Evolutionary conservation across 179 eudicot genomes (phyloP).

Genomic region (Corrigiola litoralis): DNA sequence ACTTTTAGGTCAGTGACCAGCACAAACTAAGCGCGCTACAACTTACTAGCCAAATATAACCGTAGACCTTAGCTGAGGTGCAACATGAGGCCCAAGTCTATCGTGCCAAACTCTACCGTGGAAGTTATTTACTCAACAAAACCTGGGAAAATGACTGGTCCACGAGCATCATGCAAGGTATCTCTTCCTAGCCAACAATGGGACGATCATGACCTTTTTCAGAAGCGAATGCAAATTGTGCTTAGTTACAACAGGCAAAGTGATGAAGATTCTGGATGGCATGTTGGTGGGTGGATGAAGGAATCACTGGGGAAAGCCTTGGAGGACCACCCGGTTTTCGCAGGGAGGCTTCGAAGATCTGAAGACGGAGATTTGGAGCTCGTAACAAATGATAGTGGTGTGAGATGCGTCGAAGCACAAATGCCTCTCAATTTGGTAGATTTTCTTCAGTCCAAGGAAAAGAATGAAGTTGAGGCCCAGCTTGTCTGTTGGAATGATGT

Average conservation of each 20-base stretch:
- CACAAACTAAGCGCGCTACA: too few relatives aligned
- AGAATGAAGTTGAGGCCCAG: slow-evolving; percentile 24
- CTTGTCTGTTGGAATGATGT: slow-evolving; percentile 46
- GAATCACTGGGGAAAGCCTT: slow-evolving; percentile 35
- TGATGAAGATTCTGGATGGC: slow-evolving; percentile 31
- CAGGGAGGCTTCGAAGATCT: slow-evolving; percentile 30
- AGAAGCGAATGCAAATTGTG: slow-evolving; percentile 22
- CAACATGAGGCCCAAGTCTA: neutral
- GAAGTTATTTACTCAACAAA: slow-evolving; percentile 17
- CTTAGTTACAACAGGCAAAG: slow-evolving; percentile 27
- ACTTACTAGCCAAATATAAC: too few relatives aligned
- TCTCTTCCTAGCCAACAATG: neutral
- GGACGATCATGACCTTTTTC: slow-evolving; percentile 6
- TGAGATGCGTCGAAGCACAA: slow-evolving; percentile 33
- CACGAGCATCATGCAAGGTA: slow-evolving; percentile 10
- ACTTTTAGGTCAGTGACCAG: too few relatives aligned
- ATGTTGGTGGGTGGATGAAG: slow-evolving; percentile 31
- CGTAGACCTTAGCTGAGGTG: too few relatives aligned
- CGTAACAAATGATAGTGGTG: slow-evolving; percentile 39
- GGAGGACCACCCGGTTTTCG: slow-evolving; percentile 28
- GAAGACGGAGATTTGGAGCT: slow-evolving; percentile 21
- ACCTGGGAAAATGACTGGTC: slow-evolving; percentile 29
- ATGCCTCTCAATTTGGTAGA: slow-evolving; percentile 18
- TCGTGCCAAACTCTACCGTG: neutral
- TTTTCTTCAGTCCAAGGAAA: slow-evolving; percentile 26